Base-by-base conservation (phyloP, 768 basidiomycete genomes). In the Suillus hirtellus region DNA sequence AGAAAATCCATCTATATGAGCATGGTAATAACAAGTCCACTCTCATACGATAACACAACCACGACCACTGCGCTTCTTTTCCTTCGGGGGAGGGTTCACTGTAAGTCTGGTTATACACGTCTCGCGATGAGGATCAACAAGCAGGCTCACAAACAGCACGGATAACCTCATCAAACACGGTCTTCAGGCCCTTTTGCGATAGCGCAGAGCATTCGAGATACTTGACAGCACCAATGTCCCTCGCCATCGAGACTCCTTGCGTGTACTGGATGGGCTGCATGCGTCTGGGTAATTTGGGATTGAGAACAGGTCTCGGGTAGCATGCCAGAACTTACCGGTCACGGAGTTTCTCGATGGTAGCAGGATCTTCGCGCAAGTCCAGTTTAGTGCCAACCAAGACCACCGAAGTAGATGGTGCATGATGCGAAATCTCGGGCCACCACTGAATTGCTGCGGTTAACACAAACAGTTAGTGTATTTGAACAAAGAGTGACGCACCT, bases 91-190 rank as follows among this genome's bases (percentile, higher is more conserved):
- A 65, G 92, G 92, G 76, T 93, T 89, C 76, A 94, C 92, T 94
- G 68, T 8, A 19, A 63, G 21, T 53, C 49, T 55, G 31, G 49
- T 60, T 49, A 40, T 15, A 38, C 60, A 44, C 11, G 59, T 68
- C 43, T 55, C 47, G 60, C 37, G 43, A 40, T 60, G 59, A 53
- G 35, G 67, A 50, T 37, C 35, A 52, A 42, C 49, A 49, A 7
- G 14, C 60, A 43, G 42, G 89, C 93, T 86, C 76, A 95, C 93
- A 81, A 69, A 99, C 96, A 62, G 95, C 94, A 61, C 97, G 88
- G 71, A 99, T 99, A 49, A 97, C 97, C 78, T 99, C 97, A 76
- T 99, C 97, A 74, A 99, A 99, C 50, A 99, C 97, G 63, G 91
- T 96, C 86, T 99, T 99, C 73, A 99, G 81, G 17, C 96, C 96